Base-by-base conservation (phyloP, 2,329 filamentous ascomycete species). In the Phialocephala subalpina region DNA sequence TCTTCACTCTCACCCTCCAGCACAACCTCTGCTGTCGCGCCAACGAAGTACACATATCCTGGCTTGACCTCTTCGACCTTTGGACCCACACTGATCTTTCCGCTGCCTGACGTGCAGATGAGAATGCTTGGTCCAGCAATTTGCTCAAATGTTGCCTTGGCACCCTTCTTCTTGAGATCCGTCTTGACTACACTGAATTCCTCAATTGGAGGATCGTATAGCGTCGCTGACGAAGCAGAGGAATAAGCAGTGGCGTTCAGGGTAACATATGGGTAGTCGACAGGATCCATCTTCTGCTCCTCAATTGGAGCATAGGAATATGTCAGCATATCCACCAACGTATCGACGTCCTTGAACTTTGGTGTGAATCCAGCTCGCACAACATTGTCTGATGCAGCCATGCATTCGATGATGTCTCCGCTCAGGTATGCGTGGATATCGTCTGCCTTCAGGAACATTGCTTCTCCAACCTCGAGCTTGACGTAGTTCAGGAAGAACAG, bases 351-450 rank as follows among this genome's bases (percentile, higher is more conserved):
- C 82, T 98, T 97, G 86, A 97, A 99, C 78, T 99, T 99, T 63
- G 96, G 96, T 0, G 96, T 99, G 80, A 99, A 96, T 52, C 96
- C 96, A 0, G 96, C 96, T 63, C 96, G 93, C 60, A 99, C 94
- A 40, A 99, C 96, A 72, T 99, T 99, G 85, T 99, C 96, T n/a
- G 93, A 97, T 9, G 93, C 91, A 0, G 96, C 96, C 96, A 99
- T 99, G 83, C 96, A 99, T 81, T 99, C 96, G 77, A 99, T 94
- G 73, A 99, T 97, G 76, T 99, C 95, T 66, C 93, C 93, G 2
- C 90, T 93, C 52, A 97, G 81, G 79, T 99, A 99, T 58, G 96
- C 96, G 78, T 99, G 96, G 74, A 98, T 98, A 76, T 98, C 96
- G 76, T 99, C 95, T 7, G 96, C 96, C 74, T 93, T 93, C 40